Evolutionary conservation across 176 grass and related monocot genomes (phyloP).

Genomic region (Rhipidocladum racemiflorum): DNA sequence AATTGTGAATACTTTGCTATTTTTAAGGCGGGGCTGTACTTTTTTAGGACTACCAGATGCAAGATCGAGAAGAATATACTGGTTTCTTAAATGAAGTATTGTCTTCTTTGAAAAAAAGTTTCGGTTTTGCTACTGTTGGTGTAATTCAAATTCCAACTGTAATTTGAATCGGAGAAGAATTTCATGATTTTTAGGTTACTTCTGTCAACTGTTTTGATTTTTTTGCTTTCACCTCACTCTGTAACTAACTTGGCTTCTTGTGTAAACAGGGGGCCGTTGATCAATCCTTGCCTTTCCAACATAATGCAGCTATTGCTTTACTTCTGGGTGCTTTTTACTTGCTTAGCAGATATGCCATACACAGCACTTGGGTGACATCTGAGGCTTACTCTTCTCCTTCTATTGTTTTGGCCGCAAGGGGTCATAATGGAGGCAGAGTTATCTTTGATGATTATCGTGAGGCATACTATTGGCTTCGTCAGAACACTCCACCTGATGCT

Average conservation of each 20-base stretch:
- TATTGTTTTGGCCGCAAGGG: conserved; percentile 86
- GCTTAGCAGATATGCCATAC: conserved; percentile 89
- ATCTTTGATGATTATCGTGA: conserved; percentile 99
- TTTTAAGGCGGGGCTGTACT: not conserved
- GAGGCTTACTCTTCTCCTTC: conserved; percentile 99
- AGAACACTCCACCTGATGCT: conserved; percentile 92
- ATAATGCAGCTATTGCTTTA: conserved; percentile 66
- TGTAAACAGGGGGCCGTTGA: conserved; percentile 73
- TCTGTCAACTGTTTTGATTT: not conserved
- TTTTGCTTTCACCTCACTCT: not conserved
- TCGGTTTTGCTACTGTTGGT: not conserved
- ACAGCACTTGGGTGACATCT: conserved; percentile 98
- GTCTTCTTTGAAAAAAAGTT: not conserved
- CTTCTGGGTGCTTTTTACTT: conserved; percentile 93
- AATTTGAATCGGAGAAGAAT: not conserved
- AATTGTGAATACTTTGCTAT: not conserved
- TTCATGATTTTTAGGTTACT: not conserved
- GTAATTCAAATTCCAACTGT: not conserved
- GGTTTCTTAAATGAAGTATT: not conserved
- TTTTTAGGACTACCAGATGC: not conserved
- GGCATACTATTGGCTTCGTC: conserved; percentile 97
- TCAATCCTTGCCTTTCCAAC: conserved; percentile 84
- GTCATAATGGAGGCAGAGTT: conserved; percentile 76
- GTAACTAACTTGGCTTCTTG: conserved; percentile 20
- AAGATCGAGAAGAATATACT: not conserved